Evolutionary conservation across 2,329 filamentous ascomycete species (phyloP).

Genomic region (Raffaelea ambrosiae): DNA sequence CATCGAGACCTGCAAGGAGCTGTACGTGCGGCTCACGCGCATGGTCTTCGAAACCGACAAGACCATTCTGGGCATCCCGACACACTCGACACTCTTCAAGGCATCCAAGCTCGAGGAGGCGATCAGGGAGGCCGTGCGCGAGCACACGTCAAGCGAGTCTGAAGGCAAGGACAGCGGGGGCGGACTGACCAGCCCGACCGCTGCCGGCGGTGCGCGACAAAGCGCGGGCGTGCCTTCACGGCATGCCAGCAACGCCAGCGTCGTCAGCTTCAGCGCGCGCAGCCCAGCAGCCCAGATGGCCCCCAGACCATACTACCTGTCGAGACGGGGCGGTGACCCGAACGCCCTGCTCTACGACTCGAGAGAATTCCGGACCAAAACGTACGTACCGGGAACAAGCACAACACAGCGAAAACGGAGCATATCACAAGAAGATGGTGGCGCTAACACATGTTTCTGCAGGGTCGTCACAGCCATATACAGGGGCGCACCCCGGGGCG

Average conservation of each 20-base stretch:
- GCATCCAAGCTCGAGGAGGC: constrained; percentile 91
- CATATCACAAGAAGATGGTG: too few relatives aligned
- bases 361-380: constrained; percentile 79
- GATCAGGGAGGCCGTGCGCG: constrained; percentile 78
- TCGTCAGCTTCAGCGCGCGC: constrained; percentile 69
- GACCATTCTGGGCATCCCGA: constrained; percentile 91
- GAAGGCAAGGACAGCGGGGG: constrained; percentile 69
- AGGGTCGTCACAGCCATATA: constrained; percentile 89
- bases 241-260: constrained; percentile 71
- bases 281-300: constrained; percentile 49
- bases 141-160: constrained; percentile 69
- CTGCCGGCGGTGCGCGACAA: constrained; percentile 23
- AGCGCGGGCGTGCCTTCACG: constrained; percentile 42
- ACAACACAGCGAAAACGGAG: not conserved
- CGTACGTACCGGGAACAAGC: constrained; percentile 46
- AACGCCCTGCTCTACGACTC: constrained; percentile 83
- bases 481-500: constrained; percentile 65
- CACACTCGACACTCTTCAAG: constrained; percentile 91
- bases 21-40: constrained; percentile 90
- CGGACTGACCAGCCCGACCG: constrained; percentile 26
- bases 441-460: too few relatives aligned
- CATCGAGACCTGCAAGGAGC: constrained; percentile 92
- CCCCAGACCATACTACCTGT: constrained; percentile 40
- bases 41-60: constrained; percentile 98
- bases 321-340: constrained; percentile 63